A percentile compares a stretch with the other conserved stretches of the same genome.
Evolutionary conservation across 306 rosid genomes (phyloP).

Genomic region (Prosopis cineraria): DNA sequence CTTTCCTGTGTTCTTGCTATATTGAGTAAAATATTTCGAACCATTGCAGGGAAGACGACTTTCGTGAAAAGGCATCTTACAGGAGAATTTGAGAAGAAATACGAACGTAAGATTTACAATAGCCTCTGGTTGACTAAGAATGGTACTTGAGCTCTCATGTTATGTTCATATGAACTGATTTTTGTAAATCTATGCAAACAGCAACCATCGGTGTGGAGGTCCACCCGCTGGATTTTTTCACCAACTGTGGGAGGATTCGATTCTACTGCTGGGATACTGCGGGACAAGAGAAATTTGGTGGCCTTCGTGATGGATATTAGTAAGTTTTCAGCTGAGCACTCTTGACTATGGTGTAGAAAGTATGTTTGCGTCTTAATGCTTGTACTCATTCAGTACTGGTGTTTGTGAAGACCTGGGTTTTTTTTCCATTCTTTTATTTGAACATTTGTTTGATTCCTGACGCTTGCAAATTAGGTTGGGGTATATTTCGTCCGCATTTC

Average conservation of each 20-base stretch:
- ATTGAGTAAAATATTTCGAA: not conserved
- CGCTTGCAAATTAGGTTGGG: not conserved
- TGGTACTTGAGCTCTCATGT: not conserved
- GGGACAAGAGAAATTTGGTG: constrained; percentile 57
- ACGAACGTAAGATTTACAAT: constrained; percentile 43
- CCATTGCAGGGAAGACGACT: constrained; percentile 55
- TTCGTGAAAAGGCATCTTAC: constrained; percentile 62
- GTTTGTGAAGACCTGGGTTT: not conserved
- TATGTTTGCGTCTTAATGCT: not conserved
- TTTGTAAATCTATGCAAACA: constrained; percentile 11
- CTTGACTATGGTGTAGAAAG: not conserved
- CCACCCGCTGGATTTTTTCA: constrained; percentile 58
- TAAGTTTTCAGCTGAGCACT: constrained; percentile 6
- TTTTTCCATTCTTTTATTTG: not conserved
- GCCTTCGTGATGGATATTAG: constrained; percentile 59
- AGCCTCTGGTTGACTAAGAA: no score
- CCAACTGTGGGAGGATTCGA: constrained; percentile 57
- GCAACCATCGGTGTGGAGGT: constrained; percentile 68
- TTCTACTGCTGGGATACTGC: constrained; percentile 67
- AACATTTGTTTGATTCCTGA: not conserved
- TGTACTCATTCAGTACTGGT: not conserved
- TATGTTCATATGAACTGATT: not conserved
- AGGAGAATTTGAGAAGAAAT: constrained; percentile 61
- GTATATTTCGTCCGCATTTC: not conserved
- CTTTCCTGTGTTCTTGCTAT: not conserved